phyloP scores from a whole-genome alignment of 176 grass and related monocot species.

The Phragmites australis region DNA sequence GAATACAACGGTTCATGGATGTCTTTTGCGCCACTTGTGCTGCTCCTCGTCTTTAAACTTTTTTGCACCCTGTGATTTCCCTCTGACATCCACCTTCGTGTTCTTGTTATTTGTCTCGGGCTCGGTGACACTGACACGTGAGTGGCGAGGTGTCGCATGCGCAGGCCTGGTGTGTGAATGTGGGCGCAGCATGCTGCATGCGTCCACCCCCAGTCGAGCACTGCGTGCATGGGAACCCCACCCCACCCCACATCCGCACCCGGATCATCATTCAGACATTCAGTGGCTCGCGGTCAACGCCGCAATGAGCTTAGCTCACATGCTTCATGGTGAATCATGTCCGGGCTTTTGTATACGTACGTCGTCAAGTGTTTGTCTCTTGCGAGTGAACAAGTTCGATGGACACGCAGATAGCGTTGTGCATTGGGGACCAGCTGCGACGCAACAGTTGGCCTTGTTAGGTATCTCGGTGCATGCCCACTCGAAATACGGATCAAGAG shows the following conservation, averaged over 20 bases:
- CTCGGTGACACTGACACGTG: not conserved
- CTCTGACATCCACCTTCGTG: not conserved
- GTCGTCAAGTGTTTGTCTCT: not conserved
- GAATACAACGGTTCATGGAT: not conserved
- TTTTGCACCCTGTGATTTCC: not conserved
- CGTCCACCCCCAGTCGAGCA: not conserved
- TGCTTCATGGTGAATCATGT: too few species aligned
- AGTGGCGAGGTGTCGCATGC: conserved; percentile 4
- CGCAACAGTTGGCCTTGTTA: conserved; percentile 13
- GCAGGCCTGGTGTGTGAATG: not conserved
- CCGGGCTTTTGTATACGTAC: too few species aligned
- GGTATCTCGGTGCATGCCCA: not conserved
- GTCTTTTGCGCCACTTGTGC: not conserved
- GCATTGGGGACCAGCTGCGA: conserved; percentile 10
- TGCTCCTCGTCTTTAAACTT: not conserved
- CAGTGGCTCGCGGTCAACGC: not conserved
- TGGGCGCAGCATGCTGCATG: conserved; percentile 10
- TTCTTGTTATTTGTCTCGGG: not conserved
- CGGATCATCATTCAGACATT: too few species aligned
- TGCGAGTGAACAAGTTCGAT: not conserved
- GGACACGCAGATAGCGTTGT: not conserved
- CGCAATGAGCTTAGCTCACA: too few species aligned
- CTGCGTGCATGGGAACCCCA: conserved; percentile 6
- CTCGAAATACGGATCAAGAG: not conserved
- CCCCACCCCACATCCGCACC: not conserved